A percentile compares a stretch with the other conserved stretches of the same genome.
Conservation (phyloP, 2,329 filamentous ascomycete species). For the Acrodontium crateriforme region DNA sequence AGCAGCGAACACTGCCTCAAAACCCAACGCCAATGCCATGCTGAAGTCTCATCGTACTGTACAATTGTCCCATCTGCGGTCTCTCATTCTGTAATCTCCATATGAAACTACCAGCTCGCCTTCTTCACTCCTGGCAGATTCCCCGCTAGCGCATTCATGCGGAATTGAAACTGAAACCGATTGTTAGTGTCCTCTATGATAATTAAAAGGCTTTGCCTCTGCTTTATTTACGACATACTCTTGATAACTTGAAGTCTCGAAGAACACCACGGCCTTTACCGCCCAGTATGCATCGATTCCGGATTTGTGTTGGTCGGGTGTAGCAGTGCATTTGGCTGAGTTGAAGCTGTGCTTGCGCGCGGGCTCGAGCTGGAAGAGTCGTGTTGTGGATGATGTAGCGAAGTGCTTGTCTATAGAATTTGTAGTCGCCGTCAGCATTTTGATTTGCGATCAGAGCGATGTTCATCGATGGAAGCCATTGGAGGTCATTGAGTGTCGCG, state of each 20-base stretch:
- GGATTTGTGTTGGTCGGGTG: slow-evolving; percentile 83
- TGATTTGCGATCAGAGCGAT: neutral
- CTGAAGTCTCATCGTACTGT: too few relatives aligned
- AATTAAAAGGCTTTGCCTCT: too few relatives aligned
- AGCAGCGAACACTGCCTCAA: too few relatives aligned
- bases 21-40: slow-evolving; percentile 5
- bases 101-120: slow-evolving; percentile 85
- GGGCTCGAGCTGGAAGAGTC: slow-evolving; percentile 62
- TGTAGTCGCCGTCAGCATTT: neutral
- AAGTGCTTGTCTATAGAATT: slow-evolving; percentile 53
- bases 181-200: too few relatives aligned
- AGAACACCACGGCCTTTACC: slow-evolving; percentile 87
- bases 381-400: slow-evolving; percentile 87
- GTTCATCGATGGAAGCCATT: neutral
- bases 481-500: neutral
- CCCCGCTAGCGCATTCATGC: slow-evolving; percentile 73
- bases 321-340: slow-evolving; percentile 93
- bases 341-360: slow-evolving; percentile 86
- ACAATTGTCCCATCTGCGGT: too few relatives aligned
- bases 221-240: slow-evolving; percentile 51
- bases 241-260: slow-evolving; percentile 78
- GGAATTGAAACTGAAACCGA: slow-evolving; percentile 66
- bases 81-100: too few relatives aligned
- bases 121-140: slow-evolving; percentile 86
- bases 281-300: slow-evolving; percentile 82